A percentile compares a stretch with the other conserved stretches of the same genome.
Conservation (phyloP, 805 yeast genomes). For the Priceomyces carsonii region DNA sequence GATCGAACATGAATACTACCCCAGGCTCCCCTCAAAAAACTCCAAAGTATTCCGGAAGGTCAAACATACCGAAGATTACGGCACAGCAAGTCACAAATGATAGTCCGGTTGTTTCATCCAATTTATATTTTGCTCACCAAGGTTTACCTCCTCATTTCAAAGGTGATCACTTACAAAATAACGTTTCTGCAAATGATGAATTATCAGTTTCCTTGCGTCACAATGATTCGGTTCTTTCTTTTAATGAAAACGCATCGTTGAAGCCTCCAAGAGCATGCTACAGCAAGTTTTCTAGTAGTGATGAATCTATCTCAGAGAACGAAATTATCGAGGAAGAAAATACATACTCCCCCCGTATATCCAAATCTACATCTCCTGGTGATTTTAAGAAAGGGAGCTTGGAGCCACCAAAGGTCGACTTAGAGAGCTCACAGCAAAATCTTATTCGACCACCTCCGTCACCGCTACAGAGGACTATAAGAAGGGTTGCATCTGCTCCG, state of each 20-base stretch:
- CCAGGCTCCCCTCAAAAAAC: neutral
- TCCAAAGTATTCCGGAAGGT: slow-evolving; percentile 1
- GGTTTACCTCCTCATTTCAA: slow-evolving; percentile 56
- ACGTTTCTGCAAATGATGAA: slow-evolving; percentile 21
- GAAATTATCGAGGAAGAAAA: slow-evolving; percentile 6
- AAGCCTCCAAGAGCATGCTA: slow-evolving; percentile 20
- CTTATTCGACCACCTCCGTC: slow-evolving; percentile 13
- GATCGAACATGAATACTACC: slow-evolving; percentile 3
- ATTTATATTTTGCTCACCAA: slow-evolving; percentile 58
- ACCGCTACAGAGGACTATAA: slow-evolving; percentile 44
- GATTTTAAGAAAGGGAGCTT: slow-evolving; percentile 1
- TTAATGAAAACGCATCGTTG: slow-evolving; percentile 20
- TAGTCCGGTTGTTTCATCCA: slow-evolving; percentile 33
- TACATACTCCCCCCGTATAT: neutral
- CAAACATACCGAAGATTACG: slow-evolving; percentile 13
- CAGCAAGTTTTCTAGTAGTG: slow-evolving; percentile 11
- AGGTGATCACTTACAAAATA: slow-evolving; percentile 8
- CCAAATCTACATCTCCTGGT: slow-evolving; percentile 6
- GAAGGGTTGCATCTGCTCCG: slow-evolving; percentile 88
- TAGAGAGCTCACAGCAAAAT: slow-evolving; percentile 8
- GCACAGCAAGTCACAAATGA: slow-evolving; percentile 8
- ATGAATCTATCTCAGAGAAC: slow-evolving; percentile 10
- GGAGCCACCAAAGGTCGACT: slow-evolving; percentile 13
- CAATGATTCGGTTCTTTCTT: slow-evolving; percentile 34
- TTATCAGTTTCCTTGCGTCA: slow-evolving; percentile 40